Conservation (phyloP, 2,329 filamentous ascomycete genomes). For the Sporothrix luriei region DNA sequence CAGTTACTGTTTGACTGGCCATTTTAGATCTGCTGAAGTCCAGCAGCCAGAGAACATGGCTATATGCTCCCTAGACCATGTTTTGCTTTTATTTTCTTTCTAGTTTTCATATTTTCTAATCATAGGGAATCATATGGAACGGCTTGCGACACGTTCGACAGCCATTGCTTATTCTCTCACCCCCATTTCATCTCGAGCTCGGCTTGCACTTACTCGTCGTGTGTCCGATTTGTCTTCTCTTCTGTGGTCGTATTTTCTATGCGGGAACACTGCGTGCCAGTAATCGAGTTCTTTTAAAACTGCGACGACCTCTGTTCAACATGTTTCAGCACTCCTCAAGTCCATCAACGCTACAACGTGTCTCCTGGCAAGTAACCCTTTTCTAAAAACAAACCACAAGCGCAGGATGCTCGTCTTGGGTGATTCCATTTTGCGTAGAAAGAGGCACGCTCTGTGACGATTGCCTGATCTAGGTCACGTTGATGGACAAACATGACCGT, state of each 20-base stretch:
- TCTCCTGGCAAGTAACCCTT: not conserved
- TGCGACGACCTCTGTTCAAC: no score
- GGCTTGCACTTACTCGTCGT: constrained; percentile 12
- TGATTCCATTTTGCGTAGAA: constrained; percentile 11
- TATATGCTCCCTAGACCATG: not conserved
- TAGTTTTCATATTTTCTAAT: not conserved
- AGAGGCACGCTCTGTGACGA: not conserved
- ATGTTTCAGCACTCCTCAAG: not conserved
- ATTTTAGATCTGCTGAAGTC: not conserved
- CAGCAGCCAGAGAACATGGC: constrained; percentile 3
- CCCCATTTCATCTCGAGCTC: not conserved
- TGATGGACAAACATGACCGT: not conserved
- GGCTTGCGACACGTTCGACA: constrained; percentile 1
- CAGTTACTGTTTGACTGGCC: not conserved
- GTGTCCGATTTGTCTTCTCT: constrained; percentile 6
- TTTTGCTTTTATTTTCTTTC: not conserved
- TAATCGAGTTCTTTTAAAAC: no score
- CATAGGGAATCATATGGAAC: not conserved
- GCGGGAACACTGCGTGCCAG: no score
- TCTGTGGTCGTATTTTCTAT: not conserved
- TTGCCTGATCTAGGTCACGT: not conserved
- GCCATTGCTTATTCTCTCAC: not conserved
- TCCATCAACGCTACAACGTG: not conserved
- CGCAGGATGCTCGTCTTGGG: constrained; percentile 18
- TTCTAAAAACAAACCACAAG: not conserved